Base-by-base conservation (phyloP, 495 filamentous ascomycete species). In the Clavariopsis aquatica region DNA sequence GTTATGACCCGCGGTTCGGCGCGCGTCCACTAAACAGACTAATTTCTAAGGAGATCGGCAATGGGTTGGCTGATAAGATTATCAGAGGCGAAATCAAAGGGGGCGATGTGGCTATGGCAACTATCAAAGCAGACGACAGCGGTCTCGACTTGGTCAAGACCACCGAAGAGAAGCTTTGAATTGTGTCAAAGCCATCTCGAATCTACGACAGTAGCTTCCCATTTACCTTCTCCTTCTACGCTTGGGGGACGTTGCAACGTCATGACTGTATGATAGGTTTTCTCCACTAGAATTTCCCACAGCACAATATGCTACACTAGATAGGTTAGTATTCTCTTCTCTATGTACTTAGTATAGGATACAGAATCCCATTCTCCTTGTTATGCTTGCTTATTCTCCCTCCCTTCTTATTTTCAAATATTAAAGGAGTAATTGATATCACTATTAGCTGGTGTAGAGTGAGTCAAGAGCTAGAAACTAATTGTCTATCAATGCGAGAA, bases 21-120 rank as follows among this genome's bases (percentile, higher is more conserved):
- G 94, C 94, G 22, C 81, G 95, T n/a, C 94, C 94, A 27, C 81
- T 98, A 34, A 98, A 98, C 72, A 82, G 95, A 28, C 81, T 97
- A 17, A 96, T 98, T 58, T 82, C 87, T 8, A 96, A 89, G 71
- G 82, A 95, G 74, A 87, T 98, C 62, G 89, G 90, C 52, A 96
- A 96, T 77, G 81, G 84, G 5, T 80, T 98, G 27, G 94, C 95
- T 0, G 92, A 95, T 66, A 89, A 86, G 79, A 93, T 98, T 67
- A 96, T 97, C 60, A 81, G 90, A 38, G 94, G 94, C 12, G 81
- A 92, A 72, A 77, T 98, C 36, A 87, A 85, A 73, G 82, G 75
- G 31, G 93, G 91, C 1, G 88, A 96, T 65, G 78, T 76, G 6
- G 92, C 89, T 17, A 77, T 78, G 38, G 89, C 95, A 3, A 78